Base-by-base conservation (phyloP, 306 rosid species). In the Amphicarpaea edgeworthii region DNA sequence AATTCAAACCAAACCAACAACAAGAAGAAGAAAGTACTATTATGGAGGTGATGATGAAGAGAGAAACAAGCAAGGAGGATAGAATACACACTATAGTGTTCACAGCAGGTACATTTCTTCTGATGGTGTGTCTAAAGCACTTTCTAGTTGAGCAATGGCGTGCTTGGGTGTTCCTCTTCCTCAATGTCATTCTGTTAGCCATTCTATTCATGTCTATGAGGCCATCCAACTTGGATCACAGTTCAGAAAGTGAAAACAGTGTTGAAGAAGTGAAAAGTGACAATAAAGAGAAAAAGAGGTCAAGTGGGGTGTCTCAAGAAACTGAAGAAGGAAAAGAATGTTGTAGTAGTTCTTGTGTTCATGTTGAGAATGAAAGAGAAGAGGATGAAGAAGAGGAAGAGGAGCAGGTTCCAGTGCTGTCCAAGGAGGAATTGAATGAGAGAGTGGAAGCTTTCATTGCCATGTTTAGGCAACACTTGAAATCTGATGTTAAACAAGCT, bases 361-460 rank as follows among this genome's bases (percentile, higher is more conserved):
- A 66, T 28, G 77, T 59, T 7, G 23, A 54, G 26, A 80, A 68
- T 43, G 88, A 79, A 75, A 21, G 12, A n/a, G 82, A 49, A 10
- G 83, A 66, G 21, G 64, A 55, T 8, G 80, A 81, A 15, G 85
- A 64, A 15, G 16, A 54, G 12, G 60, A 54, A 1, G 30, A 19
- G 23, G 61, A 59, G 1, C 88, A 72, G 23, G 81, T 54, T 16
- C 55, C 83, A 45, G 46, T 53, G 83, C 69, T 95, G 63, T 90
- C 98, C 8, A 90, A 89, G 83, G 98, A 90, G 82, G 98, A 91
- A 70, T 82, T 95, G 86, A 90, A 96, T 66, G 96, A 90, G 78
- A 92, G 91, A 81, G 98, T 80, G 59, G 99, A 96, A 75, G 97
- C 99, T 77, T 96, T 96, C 82, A 96, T 96, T 42, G 68, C 92